Evolutionary conservation across 2,329 filamentous ascomycete species (phyloP).

Genomic region (Colletotrichum musae): DNA sequence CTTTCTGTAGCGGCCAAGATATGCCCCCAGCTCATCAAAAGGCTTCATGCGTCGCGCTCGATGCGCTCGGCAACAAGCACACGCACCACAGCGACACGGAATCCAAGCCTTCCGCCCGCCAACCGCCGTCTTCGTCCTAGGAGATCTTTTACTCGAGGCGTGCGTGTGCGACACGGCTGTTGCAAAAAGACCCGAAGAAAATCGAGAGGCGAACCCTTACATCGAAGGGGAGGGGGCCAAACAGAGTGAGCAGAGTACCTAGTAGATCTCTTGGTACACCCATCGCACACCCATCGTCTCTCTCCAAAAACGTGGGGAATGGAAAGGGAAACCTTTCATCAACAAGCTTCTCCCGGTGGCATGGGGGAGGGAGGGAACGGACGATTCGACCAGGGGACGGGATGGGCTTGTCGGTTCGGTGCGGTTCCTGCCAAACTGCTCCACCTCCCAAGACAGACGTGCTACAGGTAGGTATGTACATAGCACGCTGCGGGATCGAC

Average conservation of each 20-base stretch:
- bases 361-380: constrained; percentile 5
- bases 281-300: no score
- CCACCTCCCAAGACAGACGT: constrained; percentile 2
- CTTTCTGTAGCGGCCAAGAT: constrained; percentile 6
- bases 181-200: background rate
- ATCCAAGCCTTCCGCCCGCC: background rate
- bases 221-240: background rate
- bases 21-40: background rate
- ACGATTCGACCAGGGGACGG: constrained; percentile 23
- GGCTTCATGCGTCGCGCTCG: constrained; percentile 16
- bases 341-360: constrained; percentile 15
- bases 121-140: constrained; percentile 7
- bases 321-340: constrained; percentile 6
- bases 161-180: constrained; percentile 1
- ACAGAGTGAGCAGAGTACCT: background rate
- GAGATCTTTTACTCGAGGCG: background rate
- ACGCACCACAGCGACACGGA: background rate
- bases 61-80: constrained; percentile 12
- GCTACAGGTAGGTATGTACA: no score
- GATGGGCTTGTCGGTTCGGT: constrained; percentile 2
- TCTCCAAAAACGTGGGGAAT: constrained; percentile 18
- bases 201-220: constrained; percentile 3
- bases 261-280: constrained; percentile 4
- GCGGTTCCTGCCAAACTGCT: background rate
- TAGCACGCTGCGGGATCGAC: background rate